phyloP scores from a whole-genome alignment of 306 rosid genomes.

The Vicia sativa region DNA sequence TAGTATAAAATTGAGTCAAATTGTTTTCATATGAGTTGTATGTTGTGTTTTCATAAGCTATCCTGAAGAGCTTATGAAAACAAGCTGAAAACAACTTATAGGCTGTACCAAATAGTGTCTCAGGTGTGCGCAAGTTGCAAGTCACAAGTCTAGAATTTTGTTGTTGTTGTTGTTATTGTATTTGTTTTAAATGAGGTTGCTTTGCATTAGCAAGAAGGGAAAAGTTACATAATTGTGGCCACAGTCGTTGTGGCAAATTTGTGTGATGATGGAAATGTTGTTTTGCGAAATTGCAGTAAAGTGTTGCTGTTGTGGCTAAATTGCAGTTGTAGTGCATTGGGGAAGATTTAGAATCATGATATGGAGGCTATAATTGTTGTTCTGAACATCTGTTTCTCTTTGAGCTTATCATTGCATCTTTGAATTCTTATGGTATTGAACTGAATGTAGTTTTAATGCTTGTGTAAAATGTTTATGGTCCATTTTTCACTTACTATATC shows the following conservation, averaged over 20 bases:
- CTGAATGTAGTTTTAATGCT: slow-evolving; percentile 10
- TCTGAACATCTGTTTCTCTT: background rate
- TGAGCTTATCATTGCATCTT: background rate
- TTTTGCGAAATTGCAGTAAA: background rate
- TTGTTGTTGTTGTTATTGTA: background rate
- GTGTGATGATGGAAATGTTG: slow-evolving; percentile 16
- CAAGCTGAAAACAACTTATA: background rate
- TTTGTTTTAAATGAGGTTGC: background rate
- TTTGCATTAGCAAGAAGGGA: background rate
- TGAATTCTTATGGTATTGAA: slow-evolving; percentile 12
- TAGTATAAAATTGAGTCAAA: background rate
- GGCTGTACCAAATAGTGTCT: background rate
- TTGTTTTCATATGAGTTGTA: background rate
- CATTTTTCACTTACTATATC: background rate
- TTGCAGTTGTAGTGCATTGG: background rate
- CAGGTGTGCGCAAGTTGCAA: too few species aligned
- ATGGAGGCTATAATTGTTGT: background rate
- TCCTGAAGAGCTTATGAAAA: background rate
- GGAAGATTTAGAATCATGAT: background rate
- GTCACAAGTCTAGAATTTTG: background rate
- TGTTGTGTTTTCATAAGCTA: background rate
- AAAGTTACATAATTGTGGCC: background rate
- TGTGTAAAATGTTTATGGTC: background rate
- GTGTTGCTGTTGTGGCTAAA: background rate
- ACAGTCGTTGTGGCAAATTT: background rate